Conservation (phyloP, 306 rosid species). For the Quillaja saponaria region DNA sequence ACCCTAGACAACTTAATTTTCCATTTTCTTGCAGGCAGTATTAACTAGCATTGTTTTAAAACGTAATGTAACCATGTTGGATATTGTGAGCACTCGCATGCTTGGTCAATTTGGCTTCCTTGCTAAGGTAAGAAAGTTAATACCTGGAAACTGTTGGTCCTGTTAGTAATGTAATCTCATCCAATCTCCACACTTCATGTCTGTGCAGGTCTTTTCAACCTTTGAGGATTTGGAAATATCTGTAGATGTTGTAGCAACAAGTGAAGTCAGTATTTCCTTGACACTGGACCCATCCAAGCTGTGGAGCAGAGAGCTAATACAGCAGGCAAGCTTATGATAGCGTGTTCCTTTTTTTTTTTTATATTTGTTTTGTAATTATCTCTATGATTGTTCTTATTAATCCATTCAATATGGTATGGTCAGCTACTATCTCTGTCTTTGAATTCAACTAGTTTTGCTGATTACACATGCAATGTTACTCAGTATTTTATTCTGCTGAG, state of each 20-base stretch:
- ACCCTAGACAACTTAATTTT: conserved; percentile 15
- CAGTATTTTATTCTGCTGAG: conserved; percentile 12
- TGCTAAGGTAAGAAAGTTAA: conserved; percentile 73
- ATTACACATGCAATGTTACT: conserved; percentile 13
- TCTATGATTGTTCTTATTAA: not conserved
- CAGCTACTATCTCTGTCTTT: conserved; percentile 1
- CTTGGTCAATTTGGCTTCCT: conserved; percentile 95
- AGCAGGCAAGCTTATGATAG: conserved; percentile 62
- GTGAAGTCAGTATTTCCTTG: conserved; percentile 86
- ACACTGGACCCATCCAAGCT: conserved; percentile 89
- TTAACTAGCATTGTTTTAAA: conserved; percentile 92
- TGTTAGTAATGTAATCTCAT: conserved; percentile 15
- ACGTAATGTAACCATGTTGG: conserved; percentile 90
- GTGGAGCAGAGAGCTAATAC: conserved; percentile 89
- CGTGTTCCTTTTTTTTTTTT: conserved; percentile 26
- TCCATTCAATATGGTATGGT: not conserved
- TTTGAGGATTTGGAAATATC: conserved; percentile 88
- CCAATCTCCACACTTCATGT: conserved; percentile 15
- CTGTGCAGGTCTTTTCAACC: conserved; percentile 75
- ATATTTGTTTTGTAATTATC: conserved; percentile 7
- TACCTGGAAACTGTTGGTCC: not conserved
- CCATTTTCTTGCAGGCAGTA: conserved; percentile 62
- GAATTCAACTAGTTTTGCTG: not conserved
- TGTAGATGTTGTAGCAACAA: conserved; percentile 82
- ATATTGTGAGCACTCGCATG: conserved; percentile 97